These are phyloP conservation scores for Salix viminalis DNA, from an alignment of 345 rosid genomes.

Conservation along the genomic window DNA sequence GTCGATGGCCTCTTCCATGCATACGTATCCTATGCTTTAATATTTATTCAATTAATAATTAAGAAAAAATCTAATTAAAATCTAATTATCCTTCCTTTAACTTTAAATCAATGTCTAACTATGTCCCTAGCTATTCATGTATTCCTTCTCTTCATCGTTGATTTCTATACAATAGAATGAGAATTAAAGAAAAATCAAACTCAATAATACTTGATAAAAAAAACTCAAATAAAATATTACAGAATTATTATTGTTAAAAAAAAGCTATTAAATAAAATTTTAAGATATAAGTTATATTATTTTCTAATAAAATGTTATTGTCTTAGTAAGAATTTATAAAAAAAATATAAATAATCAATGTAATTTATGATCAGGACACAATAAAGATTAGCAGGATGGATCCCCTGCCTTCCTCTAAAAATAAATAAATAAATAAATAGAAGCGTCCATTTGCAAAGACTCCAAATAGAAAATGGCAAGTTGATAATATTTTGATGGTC, in stretches of 20 bases:
- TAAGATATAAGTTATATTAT: no score
- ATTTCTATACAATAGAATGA: no score
- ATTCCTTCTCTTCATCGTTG: no score
- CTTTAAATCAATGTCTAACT: no score
- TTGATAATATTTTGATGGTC: not conserved
- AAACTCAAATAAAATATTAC: no score
- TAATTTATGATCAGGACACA: not conserved
- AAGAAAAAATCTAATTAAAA: not conserved
- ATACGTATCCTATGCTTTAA: not conserved
- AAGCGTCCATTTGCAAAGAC: not conserved
- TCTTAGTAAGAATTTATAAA: no score
- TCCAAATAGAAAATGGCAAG: not conserved
- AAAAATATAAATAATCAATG: not conserved
- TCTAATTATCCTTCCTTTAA: not conserved
- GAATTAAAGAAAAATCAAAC: no score
- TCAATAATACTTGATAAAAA: no score
- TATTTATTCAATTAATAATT: not conserved
- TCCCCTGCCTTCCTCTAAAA: not conserved
- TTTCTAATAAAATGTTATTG: no score
- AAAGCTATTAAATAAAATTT: no score
- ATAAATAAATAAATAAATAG: not conserved
- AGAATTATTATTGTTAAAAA: no score
- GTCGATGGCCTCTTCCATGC: not conserved
- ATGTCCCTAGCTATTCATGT: no score
- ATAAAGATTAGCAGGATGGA: not conserved